Base-by-base conservation (phyloP, 371 early-diverging fungal genomes). In the Mucor racemosus region DNA sequence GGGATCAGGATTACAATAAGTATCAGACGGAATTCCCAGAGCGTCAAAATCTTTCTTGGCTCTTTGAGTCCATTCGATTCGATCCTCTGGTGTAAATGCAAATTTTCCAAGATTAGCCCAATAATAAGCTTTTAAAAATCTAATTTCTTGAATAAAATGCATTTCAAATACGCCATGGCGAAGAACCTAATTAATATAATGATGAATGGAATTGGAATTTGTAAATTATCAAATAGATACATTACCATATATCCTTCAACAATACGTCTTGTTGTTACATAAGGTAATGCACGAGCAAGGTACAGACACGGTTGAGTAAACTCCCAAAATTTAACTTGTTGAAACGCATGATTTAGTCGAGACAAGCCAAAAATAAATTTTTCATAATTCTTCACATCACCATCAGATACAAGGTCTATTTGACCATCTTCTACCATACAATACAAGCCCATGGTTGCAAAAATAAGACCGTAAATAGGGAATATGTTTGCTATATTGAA, bases 271-370 rank as follows among this genome's bases (percentile, higher is more conserved):
- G 82, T 79, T 59, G 72, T 62, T 36, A 82, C 67, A 58, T 79
- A 82, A 7, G 82, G 82, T 9, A 82, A 35, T 7, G 82, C 82
- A 13, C 79, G 71, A 1, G 82, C 79, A 19, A 82, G 65, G 60
- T 79, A 82, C 2, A 82, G 62, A 44, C 77, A 74, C 5, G 82
- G 82, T 26, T 82, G 79, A 4, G 74, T 75, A 59, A 79, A 79
- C 36, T 79, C 79, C 82, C 82, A 82, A 40, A 76, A 82, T 10
- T 79, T 79, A 42, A 79, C 78, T 56, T 74, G 76, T 34, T 79
- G 78, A 57, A 77, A 79, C 0, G 82, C 82, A 60, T 73, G 75
- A 36, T 77, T 82, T 13, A 82, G 34, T 17, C 71, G 67, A 5
- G 74, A 69, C 19, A 81, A 21, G 15, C 73, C 75, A 26, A 62